Evolutionary conservation across 176 grass and related monocot species (phyloP).

Genomic region (Phoenix roebelenii): DNA sequence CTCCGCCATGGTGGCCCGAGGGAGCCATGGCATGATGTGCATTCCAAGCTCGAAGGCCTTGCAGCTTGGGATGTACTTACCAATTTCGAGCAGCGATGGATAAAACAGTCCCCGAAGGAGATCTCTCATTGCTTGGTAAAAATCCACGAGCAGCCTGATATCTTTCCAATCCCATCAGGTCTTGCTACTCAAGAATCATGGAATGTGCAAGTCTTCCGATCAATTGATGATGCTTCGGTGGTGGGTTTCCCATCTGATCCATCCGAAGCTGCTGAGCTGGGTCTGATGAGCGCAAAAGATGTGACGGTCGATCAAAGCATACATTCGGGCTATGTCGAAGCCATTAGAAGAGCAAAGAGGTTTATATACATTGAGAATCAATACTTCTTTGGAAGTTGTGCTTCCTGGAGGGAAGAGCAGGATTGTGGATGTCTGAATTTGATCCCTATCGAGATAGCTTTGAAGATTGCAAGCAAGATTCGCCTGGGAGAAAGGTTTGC

Average conservation of each 20-base stretch:
- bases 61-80: slow-evolving; percentile 77
- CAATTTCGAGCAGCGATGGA: slow-evolving; percentile 84
- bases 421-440: slow-evolving; percentile 68
- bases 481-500: slow-evolving; percentile 56
- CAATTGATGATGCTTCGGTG: slow-evolving; percentile 80
- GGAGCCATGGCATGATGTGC: slow-evolving; percentile 87
- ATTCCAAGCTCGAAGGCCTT: slow-evolving; percentile 57
- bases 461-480: slow-evolving; percentile 71
- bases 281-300: slow-evolving; percentile 49
- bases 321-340: slow-evolving; percentile 57
- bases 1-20: slow-evolving; percentile 56
- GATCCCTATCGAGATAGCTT: slow-evolving; percentile 74
- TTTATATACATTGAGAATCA: slow-evolving; percentile 96
- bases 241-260: slow-evolving; percentile 53
- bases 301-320: slow-evolving; percentile 75
- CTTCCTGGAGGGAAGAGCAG: slow-evolving; percentile 48
- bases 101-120: slow-evolving; percentile 48
- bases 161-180: slow-evolving; percentile 23
- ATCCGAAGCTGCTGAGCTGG: slow-evolving; percentile 24
- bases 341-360: slow-evolving; percentile 57
- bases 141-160: slow-evolving; percentile 6
- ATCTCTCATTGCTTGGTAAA: slow-evolving; percentile 41
- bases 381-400: slow-evolving; percentile 89
- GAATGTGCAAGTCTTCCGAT: slow-evolving; percentile 91
- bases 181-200: slow-evolving; percentile 24